phyloP scores from a whole-genome alignment of 768 basidiomycete species.

The Lepiota subincarnata region DNA sequence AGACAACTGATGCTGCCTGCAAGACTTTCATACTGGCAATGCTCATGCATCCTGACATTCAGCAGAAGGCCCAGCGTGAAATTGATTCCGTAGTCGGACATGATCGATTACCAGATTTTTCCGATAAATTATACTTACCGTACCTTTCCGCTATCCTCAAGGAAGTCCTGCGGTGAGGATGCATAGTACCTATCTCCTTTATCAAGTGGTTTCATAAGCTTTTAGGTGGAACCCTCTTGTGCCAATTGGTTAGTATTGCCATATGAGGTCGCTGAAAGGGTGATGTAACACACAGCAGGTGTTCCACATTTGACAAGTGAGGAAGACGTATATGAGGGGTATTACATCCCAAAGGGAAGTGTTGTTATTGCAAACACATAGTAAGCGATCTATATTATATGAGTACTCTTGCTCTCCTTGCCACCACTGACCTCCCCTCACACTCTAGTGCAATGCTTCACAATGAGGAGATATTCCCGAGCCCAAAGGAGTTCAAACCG shows the following conservation, averaged over 20 bases:
- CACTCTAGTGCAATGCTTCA: slow-evolving; percentile 20
- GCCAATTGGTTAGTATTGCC: not conserved
- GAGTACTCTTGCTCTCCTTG: not conserved
- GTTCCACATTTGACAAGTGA: slow-evolving; percentile 2
- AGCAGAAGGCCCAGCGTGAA: slow-evolving; percentile 19
- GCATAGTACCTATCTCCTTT: slow-evolving; percentile 1
- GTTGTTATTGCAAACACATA: slow-evolving; percentile 8
- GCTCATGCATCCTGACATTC: slow-evolving; percentile 16
- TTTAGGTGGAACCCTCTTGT: not conserved
- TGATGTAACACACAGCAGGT: not conserved
- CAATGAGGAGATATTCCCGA: slow-evolving; percentile 16
- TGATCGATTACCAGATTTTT: slow-evolving; percentile 20
- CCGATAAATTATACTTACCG: slow-evolving; percentile 16
- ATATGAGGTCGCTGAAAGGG: too few species aligned
- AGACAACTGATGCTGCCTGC: not conserved
- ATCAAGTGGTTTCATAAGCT: not conserved
- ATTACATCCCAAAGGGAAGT: slow-evolving; percentile 12
- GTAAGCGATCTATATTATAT: not conserved
- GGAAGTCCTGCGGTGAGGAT: slow-evolving; percentile 17
- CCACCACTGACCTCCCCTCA: not conserved
- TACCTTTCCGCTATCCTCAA: slow-evolving; percentile 22
- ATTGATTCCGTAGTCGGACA: slow-evolving; percentile 19
- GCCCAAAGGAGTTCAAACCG: slow-evolving; percentile 19
- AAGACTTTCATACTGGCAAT: slow-evolving; percentile 16
- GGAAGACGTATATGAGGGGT: slow-evolving; percentile 9